A percentile compares a stretch with the other conserved stretches of the same genome.
Conservation (phyloP, 78 protist species). For the Salpingoeca rosetta region DNA sequence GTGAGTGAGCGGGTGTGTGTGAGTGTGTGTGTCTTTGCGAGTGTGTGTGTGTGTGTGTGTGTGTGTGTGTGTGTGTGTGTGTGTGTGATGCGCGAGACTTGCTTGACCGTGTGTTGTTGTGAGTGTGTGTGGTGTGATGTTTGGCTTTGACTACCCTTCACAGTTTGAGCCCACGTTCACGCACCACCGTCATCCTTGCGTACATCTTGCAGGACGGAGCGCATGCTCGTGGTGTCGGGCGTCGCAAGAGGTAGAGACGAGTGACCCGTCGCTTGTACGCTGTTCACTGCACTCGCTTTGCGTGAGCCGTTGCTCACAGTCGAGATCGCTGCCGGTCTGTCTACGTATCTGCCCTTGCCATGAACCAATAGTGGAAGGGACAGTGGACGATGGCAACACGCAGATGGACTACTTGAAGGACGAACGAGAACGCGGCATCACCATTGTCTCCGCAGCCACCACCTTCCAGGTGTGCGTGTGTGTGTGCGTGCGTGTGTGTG, state of each 20-base stretch:
- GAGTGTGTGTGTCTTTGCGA: too few relatives aligned
- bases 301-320: too few relatives aligned
- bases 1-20: too few relatives aligned
- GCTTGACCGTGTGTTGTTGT: neutral
- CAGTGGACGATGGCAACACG: slow-evolving; percentile 82
- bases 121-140: too few relatives aligned
- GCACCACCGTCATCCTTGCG: too few relatives aligned
- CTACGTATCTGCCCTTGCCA: too few relatives aligned
- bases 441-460: slow-evolving; percentile 76
- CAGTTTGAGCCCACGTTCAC: too few relatives aligned
- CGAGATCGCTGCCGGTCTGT: too few relatives aligned
- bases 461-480: neutral
- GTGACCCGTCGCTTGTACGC: neutral
- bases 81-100: slow-evolving; percentile 5
- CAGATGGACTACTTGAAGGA: slow-evolving; percentile 73
- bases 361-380: neutral
- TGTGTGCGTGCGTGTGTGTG: too few relatives aligned
- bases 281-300: neutral
- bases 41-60: too few relatives aligned
- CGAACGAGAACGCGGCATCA: slow-evolving; percentile 89
- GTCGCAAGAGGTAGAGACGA: slow-evolving; percentile 13
- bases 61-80: too few relatives aligned
- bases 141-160: too few relatives aligned
- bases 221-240: slow-evolving; percentile 81
- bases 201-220: slow-evolving; percentile 62